Percentiles rank a stretch among this genome's conserved stretches.
Evolutionary conservation across 352 stramenopile species (phyloP).

Genomic region (Pythium dissotocum): DNA sequence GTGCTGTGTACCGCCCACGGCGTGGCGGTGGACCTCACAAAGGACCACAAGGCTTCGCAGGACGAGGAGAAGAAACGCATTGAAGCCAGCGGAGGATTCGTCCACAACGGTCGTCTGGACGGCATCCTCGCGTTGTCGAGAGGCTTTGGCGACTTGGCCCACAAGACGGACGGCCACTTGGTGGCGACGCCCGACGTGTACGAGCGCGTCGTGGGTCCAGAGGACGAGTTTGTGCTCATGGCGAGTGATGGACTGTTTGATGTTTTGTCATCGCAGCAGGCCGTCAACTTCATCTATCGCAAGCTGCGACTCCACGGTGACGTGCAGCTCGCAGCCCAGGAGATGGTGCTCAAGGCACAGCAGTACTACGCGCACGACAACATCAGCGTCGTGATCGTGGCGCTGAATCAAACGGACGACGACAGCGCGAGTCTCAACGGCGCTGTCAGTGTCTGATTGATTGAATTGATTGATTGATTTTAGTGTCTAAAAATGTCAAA

Average conservation of each 20-base stretch:
- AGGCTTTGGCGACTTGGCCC: conserved; percentile 87
- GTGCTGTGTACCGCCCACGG: conserved; percentile 82
- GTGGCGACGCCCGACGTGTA: conserved; percentile 83
- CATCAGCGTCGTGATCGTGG: conserved; percentile 88
- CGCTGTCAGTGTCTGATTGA: neutral
- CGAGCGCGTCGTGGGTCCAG: conserved; percentile 51
- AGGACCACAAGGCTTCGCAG: conserved; percentile 87
- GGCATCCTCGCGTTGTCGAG: conserved; percentile 87
- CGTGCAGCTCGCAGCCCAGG: conserved; percentile 86
- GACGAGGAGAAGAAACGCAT: conserved; percentile 80
- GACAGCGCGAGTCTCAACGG: neutral
- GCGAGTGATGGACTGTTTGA: conserved; percentile 93
- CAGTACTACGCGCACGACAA: conserved; percentile 92
- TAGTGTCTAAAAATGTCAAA: neutral
- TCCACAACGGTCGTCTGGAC: conserved; percentile 88
- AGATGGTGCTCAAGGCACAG: conserved; percentile 86
- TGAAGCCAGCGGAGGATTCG: conserved; percentile 77
- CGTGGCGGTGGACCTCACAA: conserved; percentile 75
- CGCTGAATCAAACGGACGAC: conserved; percentile 63
- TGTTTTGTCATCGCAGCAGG: conserved; percentile 88
- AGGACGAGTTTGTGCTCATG: conserved; percentile 90
- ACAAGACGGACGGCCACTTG: conserved; percentile 89
- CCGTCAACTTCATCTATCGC: conserved; percentile 90
- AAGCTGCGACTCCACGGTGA: conserved; percentile 87
- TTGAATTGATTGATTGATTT: neutral